phyloP scores from a whole-genome alignment of 2,329 filamentous ascomycete species.

The Mycocentrospora acerina region DNA sequence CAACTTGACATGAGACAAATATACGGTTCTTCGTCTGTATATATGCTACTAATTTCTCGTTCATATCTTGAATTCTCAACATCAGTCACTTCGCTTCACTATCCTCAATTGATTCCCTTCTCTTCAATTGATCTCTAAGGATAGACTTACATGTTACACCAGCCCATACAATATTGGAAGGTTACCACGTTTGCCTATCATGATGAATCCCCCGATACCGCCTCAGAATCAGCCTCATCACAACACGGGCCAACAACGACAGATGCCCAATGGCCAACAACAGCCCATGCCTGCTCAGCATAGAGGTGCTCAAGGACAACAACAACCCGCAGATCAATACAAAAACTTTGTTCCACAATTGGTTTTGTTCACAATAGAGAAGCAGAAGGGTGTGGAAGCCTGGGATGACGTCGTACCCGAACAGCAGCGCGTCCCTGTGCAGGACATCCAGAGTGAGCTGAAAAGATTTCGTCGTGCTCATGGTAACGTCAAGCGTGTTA shows the following conservation, averaged over 20 bases:
- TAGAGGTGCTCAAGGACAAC: conserved; percentile 11
- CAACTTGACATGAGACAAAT: conserved; percentile 7
- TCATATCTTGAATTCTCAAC: conserved; percentile 7
- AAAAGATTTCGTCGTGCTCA: conserved; percentile 23
- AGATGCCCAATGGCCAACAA: conserved; percentile 10
- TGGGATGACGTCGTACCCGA: conserved; percentile 31
- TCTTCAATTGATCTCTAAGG: not conserved
- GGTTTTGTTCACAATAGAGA: conserved; percentile 28
- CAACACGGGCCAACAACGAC: conserved; percentile 22
- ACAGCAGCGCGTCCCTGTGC: conserved; percentile 20
- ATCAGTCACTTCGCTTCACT: too few species aligned
- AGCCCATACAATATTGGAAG: too few species aligned
- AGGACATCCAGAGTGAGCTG: conserved; percentile 25
- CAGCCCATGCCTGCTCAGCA: conserved; percentile 8
- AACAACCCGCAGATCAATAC: conserved; percentile 7
- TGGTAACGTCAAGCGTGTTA: conserved; percentile 16
- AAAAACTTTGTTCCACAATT: conserved; percentile 23
- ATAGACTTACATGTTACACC: too few species aligned
- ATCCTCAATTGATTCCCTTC: not conserved
- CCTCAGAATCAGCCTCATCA: conserved; percentile 16
- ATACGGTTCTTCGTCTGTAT: conserved; percentile 11
- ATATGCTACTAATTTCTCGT: conserved; percentile 12
- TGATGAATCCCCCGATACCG: conserved; percentile 15
- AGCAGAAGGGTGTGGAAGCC: conserved; percentile 15
- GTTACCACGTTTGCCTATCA: not conserved